Conservation (phyloP, 495 filamentous ascomycete species). For the Aspergillus cristatus region DNA sequence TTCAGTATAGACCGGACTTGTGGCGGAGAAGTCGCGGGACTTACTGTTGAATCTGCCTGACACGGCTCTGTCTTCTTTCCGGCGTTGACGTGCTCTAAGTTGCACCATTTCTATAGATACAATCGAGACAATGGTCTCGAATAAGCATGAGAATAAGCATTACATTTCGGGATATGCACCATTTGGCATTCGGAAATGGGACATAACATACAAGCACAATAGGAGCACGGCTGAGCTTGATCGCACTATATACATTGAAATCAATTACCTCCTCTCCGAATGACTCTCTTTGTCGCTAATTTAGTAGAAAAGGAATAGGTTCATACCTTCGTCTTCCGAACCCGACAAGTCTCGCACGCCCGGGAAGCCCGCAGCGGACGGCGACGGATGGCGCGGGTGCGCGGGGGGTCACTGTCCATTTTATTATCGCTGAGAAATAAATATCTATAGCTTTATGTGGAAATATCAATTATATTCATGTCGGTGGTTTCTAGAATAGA, state of each 20-base stretch:
- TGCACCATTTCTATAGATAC: constrained; percentile 8
- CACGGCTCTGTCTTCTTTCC: constrained; percentile 2
- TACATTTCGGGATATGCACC: no score
- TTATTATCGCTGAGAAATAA: no score
- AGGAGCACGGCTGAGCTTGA: constrained; percentile 18
- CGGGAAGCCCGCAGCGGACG: constrained; percentile 14
- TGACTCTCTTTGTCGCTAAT: no score
- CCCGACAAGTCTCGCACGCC: constrained; percentile 18
- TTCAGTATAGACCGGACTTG: background rate
- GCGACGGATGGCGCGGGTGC: constrained; percentile 7
- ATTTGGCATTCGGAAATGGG: no score
- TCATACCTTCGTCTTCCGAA: constrained; percentile 18
- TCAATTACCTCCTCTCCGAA: background rate
- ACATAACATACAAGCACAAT: constrained; percentile 17
- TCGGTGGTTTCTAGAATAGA: background rate
- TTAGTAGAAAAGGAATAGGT: background rate
- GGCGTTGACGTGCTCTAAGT: constrained; percentile 2
- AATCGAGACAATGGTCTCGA: constrained; percentile 17
- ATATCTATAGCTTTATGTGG: no score
- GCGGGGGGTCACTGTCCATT: background rate
- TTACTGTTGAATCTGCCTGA: constrained; percentile 8
- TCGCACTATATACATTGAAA: constrained; percentile 10
- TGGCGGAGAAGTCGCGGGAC: background rate
- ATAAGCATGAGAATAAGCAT: constrained; percentile 4
- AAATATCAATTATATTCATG: background rate